These are phyloP conservation scores for Leishmania guyanensis DNA, from an alignment of 208 protist genomes.

Conservation along the genomic window DNA sequence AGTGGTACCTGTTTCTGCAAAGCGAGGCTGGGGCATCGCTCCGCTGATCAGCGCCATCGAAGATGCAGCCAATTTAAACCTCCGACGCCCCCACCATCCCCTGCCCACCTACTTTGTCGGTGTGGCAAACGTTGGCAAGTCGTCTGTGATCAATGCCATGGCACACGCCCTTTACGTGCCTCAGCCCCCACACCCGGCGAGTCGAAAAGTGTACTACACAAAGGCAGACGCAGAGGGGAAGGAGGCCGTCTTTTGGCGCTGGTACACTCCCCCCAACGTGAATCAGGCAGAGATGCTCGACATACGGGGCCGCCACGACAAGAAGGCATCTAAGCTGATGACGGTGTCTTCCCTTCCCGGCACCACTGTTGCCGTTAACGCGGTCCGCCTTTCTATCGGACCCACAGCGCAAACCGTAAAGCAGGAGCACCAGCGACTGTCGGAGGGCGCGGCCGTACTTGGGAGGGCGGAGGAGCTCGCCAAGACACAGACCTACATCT, in stretches of 20 bases:
- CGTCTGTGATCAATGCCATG: slow-evolving; percentile 92
- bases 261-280: slow-evolving; percentile 89
- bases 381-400: slow-evolving; percentile 68
- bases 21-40: slow-evolving; percentile 90
- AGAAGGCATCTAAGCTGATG: slow-evolving; percentile 86
- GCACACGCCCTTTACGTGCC: slow-evolving; percentile 87
- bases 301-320: slow-evolving; percentile 84
- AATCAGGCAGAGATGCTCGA: slow-evolving; percentile 91
- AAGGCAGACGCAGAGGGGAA: slow-evolving; percentile 56
- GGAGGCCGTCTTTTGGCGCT: slow-evolving; percentile 85
- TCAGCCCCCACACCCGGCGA: slow-evolving; percentile 86
- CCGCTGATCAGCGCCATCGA: slow-evolving; percentile 75
- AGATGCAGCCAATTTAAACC: slow-evolving; percentile 78
- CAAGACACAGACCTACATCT: slow-evolving; percentile 57
- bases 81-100: slow-evolving; percentile 68
- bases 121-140: slow-evolving; percentile 92
- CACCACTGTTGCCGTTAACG: slow-evolving; percentile 86
- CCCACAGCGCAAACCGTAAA: not conserved
- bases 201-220: slow-evolving; percentile 90
- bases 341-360: slow-evolving; percentile 90
- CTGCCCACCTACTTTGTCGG: slow-evolving; percentile 90
- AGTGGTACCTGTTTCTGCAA: slow-evolving; percentile 76
- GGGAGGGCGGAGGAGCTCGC: slow-evolving; percentile 13
- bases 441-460: not conserved
- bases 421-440: not conserved